Evolutionary conservation across 345 rosid genomes (phyloP), one percentile per base, ranked within the genome.

Genomic region (Barbarea vulgaris): DNA sequence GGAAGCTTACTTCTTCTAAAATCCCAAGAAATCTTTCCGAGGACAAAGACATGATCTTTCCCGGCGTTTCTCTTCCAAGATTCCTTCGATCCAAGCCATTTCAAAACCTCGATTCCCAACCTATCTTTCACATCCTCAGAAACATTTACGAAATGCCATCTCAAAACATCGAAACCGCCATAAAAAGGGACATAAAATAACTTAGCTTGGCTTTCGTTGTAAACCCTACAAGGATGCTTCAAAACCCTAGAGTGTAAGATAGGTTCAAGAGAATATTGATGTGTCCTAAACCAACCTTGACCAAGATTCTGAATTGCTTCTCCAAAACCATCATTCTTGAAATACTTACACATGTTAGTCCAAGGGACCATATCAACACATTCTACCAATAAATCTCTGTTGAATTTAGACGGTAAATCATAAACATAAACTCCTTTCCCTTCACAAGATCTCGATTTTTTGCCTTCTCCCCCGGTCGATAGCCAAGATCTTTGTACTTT

Each of bases 11-110:
- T 31, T 73, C 96, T 86, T 71, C 96, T 81, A 74, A 91, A 91
- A 86, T 89, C 97, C 96, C 93, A 89, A 14, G 97, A 85, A 41
- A 87, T 72, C 66, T 85, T 89, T 14, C 91, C 93, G 58, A 89
- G 36, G 17, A 87, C 96, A 41, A 91, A 83, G 2, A 85, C 93
- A 52, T 91, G 96, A 73, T 91, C 91, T 71, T 78, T 84, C 2
- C 96, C 91, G 0, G 84, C 75, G 27, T 83, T 83, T 28, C 63
- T 70, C 50, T 42, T 57, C 90, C 96, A 91, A 1, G 97, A 31
- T 42, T 73, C 79, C 48, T 62, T 84, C 30, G 81, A 68, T 18
- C 77, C 79, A 7, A 91, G 87, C 93, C 96, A 91, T 62, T 81
- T 85, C 10, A 88, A 42, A 14, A 89, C 80, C 41, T 91, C 91